Conservation (phyloP, 257 asterid genomes). For the Nemophila menziesii region DNA sequence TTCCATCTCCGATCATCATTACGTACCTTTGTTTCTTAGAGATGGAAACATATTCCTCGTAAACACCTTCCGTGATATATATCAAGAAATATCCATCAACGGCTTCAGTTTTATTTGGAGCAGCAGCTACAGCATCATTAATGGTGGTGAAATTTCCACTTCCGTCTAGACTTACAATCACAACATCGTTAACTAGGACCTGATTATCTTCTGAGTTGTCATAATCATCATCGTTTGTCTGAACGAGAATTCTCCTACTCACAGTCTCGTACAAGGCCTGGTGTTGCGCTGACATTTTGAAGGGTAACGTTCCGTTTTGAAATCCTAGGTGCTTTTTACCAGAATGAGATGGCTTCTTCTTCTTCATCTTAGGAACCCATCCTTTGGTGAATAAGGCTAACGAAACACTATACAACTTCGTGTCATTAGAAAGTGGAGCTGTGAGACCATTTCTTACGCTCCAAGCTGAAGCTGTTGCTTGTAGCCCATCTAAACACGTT, state of each 20-base stretch:
- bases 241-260: slow-evolving; percentile 33
- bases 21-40: slow-evolving; percentile 39
- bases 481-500: slow-evolving; percentile 52
- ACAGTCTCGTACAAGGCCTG: slow-evolving; percentile 15
- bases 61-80: slow-evolving; percentile 38
- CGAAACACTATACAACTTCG: slow-evolving; percentile 48
- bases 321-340: slow-evolving; percentile 7
- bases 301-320: slow-evolving; percentile 24
- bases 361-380: slow-evolving; percentile 29
- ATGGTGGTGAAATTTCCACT: slow-evolving; percentile 38
- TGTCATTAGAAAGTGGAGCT: slow-evolving; percentile 36
- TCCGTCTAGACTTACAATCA: slow-evolving; percentile 42
- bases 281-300: slow-evolving; percentile 23
- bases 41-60: slow-evolving; percentile 45
- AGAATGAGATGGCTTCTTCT: not conserved
- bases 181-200: slow-evolving; percentile 35
- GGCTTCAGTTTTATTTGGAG: slow-evolving; percentile 33
- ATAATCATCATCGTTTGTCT: slow-evolving; percentile 10
- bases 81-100: slow-evolving; percentile 39
- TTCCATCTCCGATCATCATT: slow-evolving; percentile 63
- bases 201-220: slow-evolving; percentile 4
- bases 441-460: slow-evolving; percentile 29
- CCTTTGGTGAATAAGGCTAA: slow-evolving; percentile 42
- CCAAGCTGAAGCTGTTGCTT: slow-evolving; percentile 37
- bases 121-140: slow-evolving; percentile 44